Evolutionary conservation across 1,284 basidiomycete genomes (phyloP).

Genomic region (Hypsizygus ulmarius): DNA sequence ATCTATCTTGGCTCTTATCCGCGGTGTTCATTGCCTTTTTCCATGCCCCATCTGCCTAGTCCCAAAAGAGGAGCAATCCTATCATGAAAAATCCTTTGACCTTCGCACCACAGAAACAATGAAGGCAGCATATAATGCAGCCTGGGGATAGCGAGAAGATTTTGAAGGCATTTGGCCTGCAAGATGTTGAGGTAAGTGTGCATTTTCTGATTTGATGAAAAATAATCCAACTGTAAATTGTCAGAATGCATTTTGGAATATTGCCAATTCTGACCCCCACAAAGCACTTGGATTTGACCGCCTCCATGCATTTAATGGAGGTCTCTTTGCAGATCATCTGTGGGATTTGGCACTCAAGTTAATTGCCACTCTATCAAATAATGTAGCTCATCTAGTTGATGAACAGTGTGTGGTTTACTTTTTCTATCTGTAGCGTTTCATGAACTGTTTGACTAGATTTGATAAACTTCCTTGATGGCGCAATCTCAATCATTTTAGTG

Average conservation of each 20-base stretch:
- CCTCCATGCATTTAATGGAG: constrained; percentile 29
- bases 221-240: no score
- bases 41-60: constrained; percentile 5
- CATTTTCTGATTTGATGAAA: no score
- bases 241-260: constrained; percentile 32
- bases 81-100: not conserved
- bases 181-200: not conserved
- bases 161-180: not conserved
- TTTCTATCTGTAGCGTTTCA: not conserved
- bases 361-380: no score
- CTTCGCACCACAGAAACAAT: not conserved
- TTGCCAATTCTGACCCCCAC: constrained; percentile 25
- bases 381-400: constrained; percentile 2
- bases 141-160: not conserved
- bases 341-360: no score
- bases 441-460: constrained; percentile 19
- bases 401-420: constrained; percentile 9
- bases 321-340: constrained; percentile 27
- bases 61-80: not conserved
- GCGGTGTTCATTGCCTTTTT: not conserved
- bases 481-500: constrained; percentile 31
- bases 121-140: not conserved
- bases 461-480: constrained; percentile 29
- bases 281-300: constrained; percentile 29
- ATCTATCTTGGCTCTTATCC: not conserved